Evolutionary conservation across 2,329 filamentous ascomycete genomes (phyloP).

Genomic region (Fusarium cyanostomum): DNA sequence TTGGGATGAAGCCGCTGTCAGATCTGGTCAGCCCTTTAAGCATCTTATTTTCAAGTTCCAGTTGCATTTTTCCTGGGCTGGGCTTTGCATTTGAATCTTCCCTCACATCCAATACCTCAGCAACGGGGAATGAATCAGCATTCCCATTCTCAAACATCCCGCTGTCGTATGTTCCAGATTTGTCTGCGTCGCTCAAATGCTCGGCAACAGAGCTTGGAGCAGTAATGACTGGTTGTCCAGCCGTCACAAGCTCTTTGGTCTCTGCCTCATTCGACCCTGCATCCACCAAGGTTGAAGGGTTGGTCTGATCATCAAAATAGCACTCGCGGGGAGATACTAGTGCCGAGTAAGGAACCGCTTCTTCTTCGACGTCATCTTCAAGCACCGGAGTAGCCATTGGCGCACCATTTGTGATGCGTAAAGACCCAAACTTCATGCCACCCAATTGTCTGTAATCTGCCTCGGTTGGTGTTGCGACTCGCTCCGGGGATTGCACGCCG

Average conservation of each 20-base stretch:
- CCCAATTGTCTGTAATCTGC: conserved; percentile 68
- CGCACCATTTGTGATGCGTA: conserved; percentile 69
- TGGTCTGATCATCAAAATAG: conserved; percentile 19
- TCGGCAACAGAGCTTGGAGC: conserved; percentile 10
- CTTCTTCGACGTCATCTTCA: conserved; percentile 27
- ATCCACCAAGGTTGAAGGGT: conserved; percentile 5
- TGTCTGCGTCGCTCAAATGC: conserved; percentile 7
- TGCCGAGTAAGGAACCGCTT: conserved; percentile 13
- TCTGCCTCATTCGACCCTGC: conserved; percentile 1
- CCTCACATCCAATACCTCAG: conserved; percentile 52
- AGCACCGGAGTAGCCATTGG: conserved; percentile 57
- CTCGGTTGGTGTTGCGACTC: conserved; percentile 57
- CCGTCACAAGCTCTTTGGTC: neutral
- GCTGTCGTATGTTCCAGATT: conserved; percentile 30
- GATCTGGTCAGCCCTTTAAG: conserved; percentile 41
- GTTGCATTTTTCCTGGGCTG: conserved; percentile 23
- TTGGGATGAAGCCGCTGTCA: conserved; percentile 62
- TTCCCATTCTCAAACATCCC: conserved; percentile 32
- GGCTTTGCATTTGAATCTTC: conserved; percentile 57
- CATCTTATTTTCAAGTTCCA: conserved; percentile 37
- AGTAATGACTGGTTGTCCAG: conserved; percentile 5
- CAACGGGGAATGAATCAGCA: conserved; percentile 48
- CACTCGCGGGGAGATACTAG: conserved; percentile 1
- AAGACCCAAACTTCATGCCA: conserved; percentile 68
- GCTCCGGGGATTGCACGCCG: conserved; percentile 31